Evolutionary conservation across 768 basidiomycete species (phyloP).

Genomic region (Pleurotus eryngii): DNA sequence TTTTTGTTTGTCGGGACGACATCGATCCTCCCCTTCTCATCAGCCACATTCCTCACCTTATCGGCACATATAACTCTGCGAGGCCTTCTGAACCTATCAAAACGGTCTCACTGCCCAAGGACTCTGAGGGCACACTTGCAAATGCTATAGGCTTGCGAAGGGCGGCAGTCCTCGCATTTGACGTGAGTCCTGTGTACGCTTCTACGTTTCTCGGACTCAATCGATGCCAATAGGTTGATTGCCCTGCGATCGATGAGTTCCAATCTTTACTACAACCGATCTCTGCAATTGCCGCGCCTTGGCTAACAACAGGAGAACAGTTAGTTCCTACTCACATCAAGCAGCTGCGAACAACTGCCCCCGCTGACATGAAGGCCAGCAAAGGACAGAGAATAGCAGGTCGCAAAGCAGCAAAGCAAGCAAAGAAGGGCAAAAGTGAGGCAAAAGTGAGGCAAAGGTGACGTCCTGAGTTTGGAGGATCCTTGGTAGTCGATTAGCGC

Average conservation of each 20-base stretch:
- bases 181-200: constrained; percentile 41
- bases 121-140: constrained; percentile 61
- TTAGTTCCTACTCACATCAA: constrained; percentile 78
- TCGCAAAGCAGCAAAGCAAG: constrained; percentile 44
- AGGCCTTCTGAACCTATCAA: constrained; percentile 33
- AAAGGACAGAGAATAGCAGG: constrained; percentile 55
- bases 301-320: constrained; percentile 42
- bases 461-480: not conserved
- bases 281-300: constrained; percentile 60
- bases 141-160: constrained; percentile 62
- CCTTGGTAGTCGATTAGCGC: too few species aligned
- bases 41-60: constrained; percentile 72
- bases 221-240: constrained; percentile 27
- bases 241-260: constrained; percentile 34
- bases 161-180: constrained; percentile 62
- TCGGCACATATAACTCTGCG: constrained; percentile 70
- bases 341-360: constrained; percentile 73
- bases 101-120: constrained; percentile 63
- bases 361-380: constrained; percentile 72
- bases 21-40: constrained; percentile 70
- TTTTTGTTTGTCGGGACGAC: constrained; percentile 75
- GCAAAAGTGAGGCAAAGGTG: constrained; percentile 9
- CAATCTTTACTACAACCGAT: constrained; percentile 43
- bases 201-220: constrained; percentile 15
- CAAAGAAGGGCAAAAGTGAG: constrained; percentile 15